These are phyloP conservation scores for Fusarium verrucosum DNA, from an alignment of 2,329 filamentous ascomycete species.

Conservation along the genomic window DNA sequence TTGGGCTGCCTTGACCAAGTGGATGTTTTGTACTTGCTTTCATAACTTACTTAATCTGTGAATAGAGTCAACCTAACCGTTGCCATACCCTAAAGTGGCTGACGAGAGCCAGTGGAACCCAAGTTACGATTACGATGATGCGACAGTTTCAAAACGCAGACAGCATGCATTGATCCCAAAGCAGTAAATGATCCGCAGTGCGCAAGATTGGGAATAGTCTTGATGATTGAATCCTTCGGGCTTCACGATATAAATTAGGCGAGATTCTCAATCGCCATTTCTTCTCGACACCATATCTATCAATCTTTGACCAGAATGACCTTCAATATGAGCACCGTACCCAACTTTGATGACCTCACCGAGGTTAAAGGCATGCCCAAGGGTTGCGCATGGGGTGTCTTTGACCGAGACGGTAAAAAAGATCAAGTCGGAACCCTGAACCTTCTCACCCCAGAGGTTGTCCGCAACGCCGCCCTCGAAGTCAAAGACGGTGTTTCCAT, in stretches of 20 bases:
- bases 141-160: neutral
- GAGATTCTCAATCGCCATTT: neutral
- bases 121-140: slow-evolving; percentile 9
- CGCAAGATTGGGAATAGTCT: neutral
- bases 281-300: neutral
- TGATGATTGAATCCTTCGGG: neutral
- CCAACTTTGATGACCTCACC: slow-evolving; percentile 29
- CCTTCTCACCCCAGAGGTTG: slow-evolving; percentile 58
- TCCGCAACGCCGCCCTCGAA: slow-evolving; percentile 38
- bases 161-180: neutral
- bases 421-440: slow-evolving; percentile 64
- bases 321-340: slow-evolving; percentile 5
- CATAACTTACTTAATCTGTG: neutral
- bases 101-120: slow-evolving; percentile 14
- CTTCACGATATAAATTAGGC: slow-evolving; percentile 9
- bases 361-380: slow-evolving; percentile 55
- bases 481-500: slow-evolving; percentile 56
- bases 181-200: neutral
- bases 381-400: slow-evolving; percentile 63
- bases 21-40: neutral
- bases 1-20: no score
- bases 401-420: slow-evolving; percentile 56
- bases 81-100: slow-evolving; percentile 1
- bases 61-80: neutral
- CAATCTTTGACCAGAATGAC: neutral